These are phyloP conservation scores for Lactifluus pinguis DNA, from an alignment of 768 basidiomycete species.

Conservation along the genomic window DNA sequence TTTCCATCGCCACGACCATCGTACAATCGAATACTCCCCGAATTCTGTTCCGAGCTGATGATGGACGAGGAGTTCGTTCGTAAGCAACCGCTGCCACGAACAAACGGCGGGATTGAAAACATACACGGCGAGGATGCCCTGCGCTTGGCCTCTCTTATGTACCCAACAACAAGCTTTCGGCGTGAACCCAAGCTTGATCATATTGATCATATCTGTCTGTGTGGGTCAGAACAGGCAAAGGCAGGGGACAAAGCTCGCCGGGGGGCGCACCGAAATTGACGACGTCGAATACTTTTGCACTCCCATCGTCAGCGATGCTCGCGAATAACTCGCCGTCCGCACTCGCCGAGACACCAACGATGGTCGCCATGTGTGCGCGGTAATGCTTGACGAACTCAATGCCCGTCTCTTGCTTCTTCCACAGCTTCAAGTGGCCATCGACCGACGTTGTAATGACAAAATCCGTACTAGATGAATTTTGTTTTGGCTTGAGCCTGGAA, in stretches of 20 bases:
- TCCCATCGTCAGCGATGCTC: slow-evolving; percentile 85
- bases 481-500: background rate
- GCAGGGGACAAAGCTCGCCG: background rate
- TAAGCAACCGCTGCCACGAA: slow-evolving; percentile 1
- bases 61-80: slow-evolving; percentile 16
- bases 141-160: slow-evolving; percentile 79
- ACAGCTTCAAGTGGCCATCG: slow-evolving; percentile 94
- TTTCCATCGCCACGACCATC: slow-evolving; percentile 82
- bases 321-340: slow-evolving; percentile 90
- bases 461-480: slow-evolving; percentile 54
- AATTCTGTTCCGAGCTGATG: slow-evolving; percentile 65
- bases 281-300: slow-evolving; percentile 93
- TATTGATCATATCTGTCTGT: slow-evolving; percentile 95
- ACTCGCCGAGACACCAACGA: slow-evolving; percentile 75
- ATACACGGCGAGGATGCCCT: slow-evolving; percentile 82
- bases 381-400: slow-evolving; percentile 99
- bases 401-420: slow-evolving; percentile 95
- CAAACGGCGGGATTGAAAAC: slow-evolving; percentile 19
- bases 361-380: slow-evolving; percentile 77
- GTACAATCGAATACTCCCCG: slow-evolving; percentile 76
- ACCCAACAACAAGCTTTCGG: slow-evolving; percentile 95
- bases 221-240: background rate
- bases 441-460: slow-evolving; percentile 92
- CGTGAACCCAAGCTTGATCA: slow-evolving; percentile 78
- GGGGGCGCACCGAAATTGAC: slow-evolving; percentile 81